Percentiles rank a stretch among this genome's conserved stretches.
Conservation (phyloP, 2,329 filamentous ascomycete species). For the Nemania sp. region DNA sequence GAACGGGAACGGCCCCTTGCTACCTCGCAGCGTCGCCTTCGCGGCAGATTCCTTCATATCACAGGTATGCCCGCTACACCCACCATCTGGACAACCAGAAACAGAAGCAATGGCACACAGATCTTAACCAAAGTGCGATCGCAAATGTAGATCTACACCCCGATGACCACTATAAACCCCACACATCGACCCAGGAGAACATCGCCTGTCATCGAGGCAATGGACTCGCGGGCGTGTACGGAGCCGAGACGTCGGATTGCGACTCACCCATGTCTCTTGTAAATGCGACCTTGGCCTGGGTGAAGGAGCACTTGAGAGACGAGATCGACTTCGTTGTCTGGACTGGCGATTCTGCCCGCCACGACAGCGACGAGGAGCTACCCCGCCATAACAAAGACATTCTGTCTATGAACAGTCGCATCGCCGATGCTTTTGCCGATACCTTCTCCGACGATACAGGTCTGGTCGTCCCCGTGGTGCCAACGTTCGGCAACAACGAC, state of each 20-base stretch:
- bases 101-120: slow-evolving; percentile 14
- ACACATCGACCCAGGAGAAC: slow-evolving; percentile 76
- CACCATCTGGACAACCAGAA: slow-evolving; percentile 18
- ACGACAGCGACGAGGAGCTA: slow-evolving; percentile 85
- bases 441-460: slow-evolving; percentile 74
- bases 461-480: slow-evolving; percentile 82
- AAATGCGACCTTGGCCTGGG: slow-evolving; percentile 92
- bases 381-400: slow-evolving; percentile 83
- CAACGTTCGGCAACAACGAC: slow-evolving; percentile 96
- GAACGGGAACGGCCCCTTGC: slow-evolving; percentile 29
- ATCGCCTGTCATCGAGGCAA: slow-evolving; percentile 82
- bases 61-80: slow-evolving; percentile 72
- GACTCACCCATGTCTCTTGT: slow-evolving; percentile 84
- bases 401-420: slow-evolving; percentile 78
- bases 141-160: slow-evolving; percentile 87
- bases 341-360: slow-evolving; percentile 90
- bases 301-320: slow-evolving; percentile 80
- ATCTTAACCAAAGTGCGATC: slow-evolving; percentile 25
- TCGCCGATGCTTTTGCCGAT: slow-evolving; percentile 81
- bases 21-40: slow-evolving; percentile 60
- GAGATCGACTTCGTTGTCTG: slow-evolving; percentile 90
- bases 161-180: slow-evolving; percentile 85
- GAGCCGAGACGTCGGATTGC: slow-evolving; percentile 88
- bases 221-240: slow-evolving; percentile 83
- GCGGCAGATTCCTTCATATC: slow-evolving; percentile 86